Conservation (phyloP, 2,329 filamentous ascomycete genomes). For the Xenosphaeropsis pyriputrescens region DNA sequence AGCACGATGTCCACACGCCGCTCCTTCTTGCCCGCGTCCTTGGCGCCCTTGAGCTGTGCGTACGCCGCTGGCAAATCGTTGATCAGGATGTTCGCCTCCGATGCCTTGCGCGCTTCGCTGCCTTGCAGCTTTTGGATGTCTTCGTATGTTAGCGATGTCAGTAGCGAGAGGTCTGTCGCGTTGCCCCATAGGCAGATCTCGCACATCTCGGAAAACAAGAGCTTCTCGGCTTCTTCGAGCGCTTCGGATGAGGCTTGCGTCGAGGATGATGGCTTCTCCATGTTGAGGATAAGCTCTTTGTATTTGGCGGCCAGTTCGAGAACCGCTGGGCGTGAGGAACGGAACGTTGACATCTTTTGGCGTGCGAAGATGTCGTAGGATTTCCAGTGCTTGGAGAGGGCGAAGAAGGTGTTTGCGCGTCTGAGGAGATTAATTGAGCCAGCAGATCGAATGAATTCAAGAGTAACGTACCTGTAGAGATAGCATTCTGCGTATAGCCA, state of each 20-base stretch:
- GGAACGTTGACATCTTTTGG: conserved; percentile 86
- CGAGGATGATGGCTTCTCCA: conserved; percentile 32
- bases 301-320: conserved; percentile 72
- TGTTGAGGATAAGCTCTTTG: conserved; percentile 54
- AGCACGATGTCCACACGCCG: conserved; percentile 85
- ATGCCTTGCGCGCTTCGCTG: conserved; percentile 67
- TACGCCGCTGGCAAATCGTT: conserved; percentile 74
- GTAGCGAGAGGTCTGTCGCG: conserved; percentile 81
- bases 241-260: conserved; percentile 11
- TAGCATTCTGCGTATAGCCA: conserved; percentile 96
- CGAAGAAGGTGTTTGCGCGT: conserved; percentile 69
- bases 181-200: conserved; percentile 97
- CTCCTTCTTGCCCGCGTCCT: conserved; percentile 46
- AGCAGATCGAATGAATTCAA: not conserved
- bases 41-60: conserved; percentile 47
- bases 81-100: conserved; percentile 81
- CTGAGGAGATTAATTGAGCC: conserved; percentile 26
- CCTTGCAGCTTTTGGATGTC: conserved; percentile 96
- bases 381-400: conserved; percentile 69
- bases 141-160: conserved; percentile 83
- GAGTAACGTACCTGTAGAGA: conserved; percentile 48
- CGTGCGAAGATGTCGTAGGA: conserved; percentile 77
- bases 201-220: conserved; percentile 84
- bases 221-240: conserved; percentile 49
- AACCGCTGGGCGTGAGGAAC: conserved; percentile 76